Evolutionary conservation across 495 filamentous ascomycete species (phyloP), one percentile per base, ranked within the genome.

Genomic region (Talaromyces adpressus): DNA sequence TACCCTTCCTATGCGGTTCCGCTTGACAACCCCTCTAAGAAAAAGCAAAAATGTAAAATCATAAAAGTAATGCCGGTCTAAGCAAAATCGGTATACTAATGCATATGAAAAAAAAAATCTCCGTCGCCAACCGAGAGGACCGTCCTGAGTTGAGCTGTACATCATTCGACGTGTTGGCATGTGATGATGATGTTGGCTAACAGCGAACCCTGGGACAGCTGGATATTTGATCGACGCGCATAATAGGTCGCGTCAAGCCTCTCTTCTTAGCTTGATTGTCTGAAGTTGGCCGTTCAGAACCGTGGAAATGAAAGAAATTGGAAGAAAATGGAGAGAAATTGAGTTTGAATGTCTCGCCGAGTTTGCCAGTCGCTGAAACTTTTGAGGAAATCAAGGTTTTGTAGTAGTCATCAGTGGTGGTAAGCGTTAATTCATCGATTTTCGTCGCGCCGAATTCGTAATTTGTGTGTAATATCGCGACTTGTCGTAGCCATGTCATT

Each of bases 101-200:
- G 45, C 45, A 49, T 20, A 20, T 18, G 45, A 20, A 20, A 49
- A 49, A 9, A 7, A 49, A 20, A 56, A 12, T 20, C 22, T 56
- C 52, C 52, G 52, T 11, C n/a, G 52, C 20, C 52, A 56, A 56
- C 52, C 52, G 52, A 56, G 22, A 27, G n/a, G 22, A 20, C 18
- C 18, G 8, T 6, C 18, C 18, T 22, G 12, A 53, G 52, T 4
- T 56, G 5, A 25, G 52, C 22, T 16, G 12, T 27, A 27, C 22
- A 53, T 14, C 52, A 12, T 56, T 56, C 22, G 20, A 56, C 52
- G 27, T 56, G 52, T n/a, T 56, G 52, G 52, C 52, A 56, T 56
- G 52, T 56, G 52, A 56, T 29, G 51, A 56, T 56, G 52, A 56
- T 56, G 52, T 27, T 56, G 27, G 27, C 22, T 56, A 11, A 27